Percentiles rank a stretch among this genome's conserved stretches.
These are phyloP conservation scores for Sugiyamaella castrensis DNA, from an alignment of 1,139 yeast species.

Conservation along the genomic window DNA sequence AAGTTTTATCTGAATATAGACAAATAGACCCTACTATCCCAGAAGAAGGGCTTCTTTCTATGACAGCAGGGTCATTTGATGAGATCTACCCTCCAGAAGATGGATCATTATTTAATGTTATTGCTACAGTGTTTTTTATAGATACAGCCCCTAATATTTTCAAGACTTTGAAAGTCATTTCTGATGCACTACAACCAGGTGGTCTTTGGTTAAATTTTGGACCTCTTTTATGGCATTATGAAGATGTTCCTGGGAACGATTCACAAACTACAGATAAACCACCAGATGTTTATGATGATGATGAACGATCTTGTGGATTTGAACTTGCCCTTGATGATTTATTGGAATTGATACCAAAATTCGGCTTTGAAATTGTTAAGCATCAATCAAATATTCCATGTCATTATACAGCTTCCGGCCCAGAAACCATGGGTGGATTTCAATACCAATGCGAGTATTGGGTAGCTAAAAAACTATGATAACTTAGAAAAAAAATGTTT, in stretches of 20 bases:
- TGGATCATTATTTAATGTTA: conserved; percentile 43
- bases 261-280: not conserved
- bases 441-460: conserved; percentile 68
- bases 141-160: conserved; percentile 77
- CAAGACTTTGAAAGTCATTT: conserved; percentile 61
- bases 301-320: conserved; percentile 47
- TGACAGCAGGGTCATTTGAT: conserved; percentile 76
- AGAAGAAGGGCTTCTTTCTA: conserved; percentile 57
- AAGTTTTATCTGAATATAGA: conserved; percentile 27
- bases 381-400: conserved; percentile 47
- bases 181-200: conserved; percentile 48
- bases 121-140: conserved; percentile 72
- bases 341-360: conserved; percentile 44
- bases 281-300: conserved; percentile 29
- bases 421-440: conserved; percentile 53
- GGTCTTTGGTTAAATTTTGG: conserved; percentile 85
- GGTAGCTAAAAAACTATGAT: conserved; percentile 46
- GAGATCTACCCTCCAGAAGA: conserved; percentile 58
- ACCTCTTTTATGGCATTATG: conserved; percentile 84
- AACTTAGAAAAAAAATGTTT: not conserved
- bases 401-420: conserved; percentile 54
- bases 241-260: conserved; percentile 42
- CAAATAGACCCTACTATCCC: conserved; percentile 44
- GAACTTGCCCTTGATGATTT: conserved; percentile 66
- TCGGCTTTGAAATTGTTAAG: conserved; percentile 55